Percentiles rank a stretch among this genome's conserved stretches.
These are phyloP conservation scores for Candida pseudoviswanathii DNA, from an alignment of 1,139 yeast genomes.

Conservation along the genomic window DNA sequence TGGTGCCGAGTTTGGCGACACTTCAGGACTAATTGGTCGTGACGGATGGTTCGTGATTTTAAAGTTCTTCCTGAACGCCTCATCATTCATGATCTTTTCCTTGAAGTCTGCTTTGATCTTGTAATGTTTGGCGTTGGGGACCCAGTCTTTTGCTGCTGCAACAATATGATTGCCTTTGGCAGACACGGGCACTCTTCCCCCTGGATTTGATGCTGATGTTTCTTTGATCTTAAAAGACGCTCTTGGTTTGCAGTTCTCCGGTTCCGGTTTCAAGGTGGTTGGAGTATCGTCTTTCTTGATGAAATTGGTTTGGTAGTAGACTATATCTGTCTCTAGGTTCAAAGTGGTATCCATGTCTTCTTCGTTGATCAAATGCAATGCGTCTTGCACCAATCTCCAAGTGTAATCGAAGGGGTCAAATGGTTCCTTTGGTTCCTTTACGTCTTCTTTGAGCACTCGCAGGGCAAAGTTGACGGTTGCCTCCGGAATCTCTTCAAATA, in stretches of 20 bases:
- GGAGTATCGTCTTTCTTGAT: conserved; percentile 38
- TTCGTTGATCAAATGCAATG: conserved; percentile 31
- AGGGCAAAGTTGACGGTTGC: conserved; percentile 40
- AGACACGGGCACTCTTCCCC: conserved; percentile 8
- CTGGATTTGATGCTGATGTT: conserved; percentile 14
- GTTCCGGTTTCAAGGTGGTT: conserved; percentile 14
- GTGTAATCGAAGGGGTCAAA: conserved; percentile 22
- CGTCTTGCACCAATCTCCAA: conserved; percentile 41
- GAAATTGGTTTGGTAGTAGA: conserved; percentile 49
- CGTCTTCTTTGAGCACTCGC: conserved; percentile 19
- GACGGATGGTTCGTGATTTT: conserved; percentile 34
- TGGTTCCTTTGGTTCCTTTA: conserved; percentile 15
- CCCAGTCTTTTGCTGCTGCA: conserved; percentile 46
- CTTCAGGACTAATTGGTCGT: conserved; percentile 45
- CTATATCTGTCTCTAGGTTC: conserved; percentile 46
- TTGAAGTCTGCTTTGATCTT: conserved; percentile 37
- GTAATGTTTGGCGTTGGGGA: conserved; percentile 31
- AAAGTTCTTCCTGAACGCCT: conserved; percentile 38
- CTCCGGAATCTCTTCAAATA: conserved; percentile 50
- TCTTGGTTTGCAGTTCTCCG: conserved; percentile 24
- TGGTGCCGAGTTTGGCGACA: conserved; percentile 48
- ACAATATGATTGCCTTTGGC: conserved; percentile 24
- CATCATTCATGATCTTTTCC: conserved; percentile 41
- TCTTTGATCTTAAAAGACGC: conserved; percentile 31
- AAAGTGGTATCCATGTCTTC: conserved; percentile 34